A percentile compares a stretch with the other conserved stretches of the same genome.
Conservation (phyloP, 805 yeast species). For the Starmerella bacillaris region DNA sequence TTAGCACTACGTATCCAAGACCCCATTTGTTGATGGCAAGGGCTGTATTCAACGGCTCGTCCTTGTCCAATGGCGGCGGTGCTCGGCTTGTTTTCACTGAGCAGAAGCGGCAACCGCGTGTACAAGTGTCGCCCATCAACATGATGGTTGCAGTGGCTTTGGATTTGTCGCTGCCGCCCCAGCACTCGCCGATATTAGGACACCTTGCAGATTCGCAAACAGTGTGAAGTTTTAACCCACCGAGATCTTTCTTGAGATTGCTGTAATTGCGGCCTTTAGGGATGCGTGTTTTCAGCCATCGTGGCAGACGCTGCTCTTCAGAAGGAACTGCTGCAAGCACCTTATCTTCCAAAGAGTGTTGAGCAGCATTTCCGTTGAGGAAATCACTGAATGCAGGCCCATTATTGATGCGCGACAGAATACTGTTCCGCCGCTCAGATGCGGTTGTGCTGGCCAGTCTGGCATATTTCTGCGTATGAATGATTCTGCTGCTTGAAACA, state of each 20-base stretch:
- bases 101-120: constrained; percentile 97
- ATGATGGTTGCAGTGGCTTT: constrained; percentile 95
- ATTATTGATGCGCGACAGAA: too few relatives aligned
- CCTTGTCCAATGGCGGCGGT: constrained; percentile 82
- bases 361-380: constrained; percentile 60
- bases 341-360: constrained; percentile 42
- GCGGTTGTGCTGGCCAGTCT: constrained; percentile 5
- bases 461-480: constrained; percentile 2
- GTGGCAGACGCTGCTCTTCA: constrained; percentile 47
- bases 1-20: constrained; percentile 86
- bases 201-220: constrained; percentile 98
- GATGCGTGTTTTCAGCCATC: constrained; percentile 88
- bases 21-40: constrained; percentile 98
- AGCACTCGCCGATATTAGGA: constrained; percentile 98
- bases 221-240: constrained; percentile 76
- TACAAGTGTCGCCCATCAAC: constrained; percentile 97
- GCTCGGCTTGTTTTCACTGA: constrained; percentile 81
- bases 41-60: constrained; percentile 95
- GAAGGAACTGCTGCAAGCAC: constrained; percentile 26
- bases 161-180: constrained; percentile 87
- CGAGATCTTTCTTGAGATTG: constrained; percentile 64
- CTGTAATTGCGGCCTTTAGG: constrained; percentile 85
- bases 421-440: too few relatives aligned
- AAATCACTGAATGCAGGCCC: constrained; percentile 95
- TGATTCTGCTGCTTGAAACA: constrained; percentile 3